A percentile compares a stretch with the other conserved stretches of the same genome.
Conservation (phyloP, 2,329 filamentous ascomycete species). For the Cytospora mali region DNA sequence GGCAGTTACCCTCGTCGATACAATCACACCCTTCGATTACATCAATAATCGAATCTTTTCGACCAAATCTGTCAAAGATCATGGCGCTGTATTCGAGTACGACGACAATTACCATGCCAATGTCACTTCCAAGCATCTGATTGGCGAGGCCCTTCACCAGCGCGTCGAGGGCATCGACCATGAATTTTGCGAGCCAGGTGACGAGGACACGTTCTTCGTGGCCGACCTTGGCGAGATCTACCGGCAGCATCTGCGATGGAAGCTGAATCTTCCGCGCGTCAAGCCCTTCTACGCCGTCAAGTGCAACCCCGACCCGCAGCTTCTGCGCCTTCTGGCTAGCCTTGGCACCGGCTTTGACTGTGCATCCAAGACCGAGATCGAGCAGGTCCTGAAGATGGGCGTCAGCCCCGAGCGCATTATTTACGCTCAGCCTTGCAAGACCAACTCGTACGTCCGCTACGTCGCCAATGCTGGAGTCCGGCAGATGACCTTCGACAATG, state of each 20-base stretch:
- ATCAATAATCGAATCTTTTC: constrained; percentile 52
- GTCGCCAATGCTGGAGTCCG: constrained; percentile 83
- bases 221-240: constrained; percentile 98
- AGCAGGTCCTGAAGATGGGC: constrained; percentile 82
- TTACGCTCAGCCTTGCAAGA: constrained; percentile 99
- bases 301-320: constrained; percentile 92
- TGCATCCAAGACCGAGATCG: constrained; percentile 96
- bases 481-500: constrained; percentile 99
- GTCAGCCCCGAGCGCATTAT: constrained; percentile 90
- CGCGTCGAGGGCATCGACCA: constrained; percentile 83
- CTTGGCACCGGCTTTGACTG: constrained; percentile 97
- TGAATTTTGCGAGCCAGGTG: constrained; percentile 85
- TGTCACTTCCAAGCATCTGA: constrained; percentile 72
- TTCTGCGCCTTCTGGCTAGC: constrained; percentile 83
- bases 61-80: constrained; percentile 43
- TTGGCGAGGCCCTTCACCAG: constrained; percentile 83
- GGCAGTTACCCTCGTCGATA: constrained; percentile 63
- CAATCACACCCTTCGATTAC: constrained; percentile 54
- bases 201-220: constrained; percentile 98
- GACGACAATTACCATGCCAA: constrained; percentile 46
- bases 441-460: constrained; percentile 94
- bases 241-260: constrained; percentile 98
- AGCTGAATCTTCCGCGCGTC: constrained; percentile 87
- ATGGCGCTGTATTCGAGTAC: constrained; percentile 35
- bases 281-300: constrained; percentile 99